Conservation (phyloP, 257 asterid species). For the Solanum stenotomum region DNA sequence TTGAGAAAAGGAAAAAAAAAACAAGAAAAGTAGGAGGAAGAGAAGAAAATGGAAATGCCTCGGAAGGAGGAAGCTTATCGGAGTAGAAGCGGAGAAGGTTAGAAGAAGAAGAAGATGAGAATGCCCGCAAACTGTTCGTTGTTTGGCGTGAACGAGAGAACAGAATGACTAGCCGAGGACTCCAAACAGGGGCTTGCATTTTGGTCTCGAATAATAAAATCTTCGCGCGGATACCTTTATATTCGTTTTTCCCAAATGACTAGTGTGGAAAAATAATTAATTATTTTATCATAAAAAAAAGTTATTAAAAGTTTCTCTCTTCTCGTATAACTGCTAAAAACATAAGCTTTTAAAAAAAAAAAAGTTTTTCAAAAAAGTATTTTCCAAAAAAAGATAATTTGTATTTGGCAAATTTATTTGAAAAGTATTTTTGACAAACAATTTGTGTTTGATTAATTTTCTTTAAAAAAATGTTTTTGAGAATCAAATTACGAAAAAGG, state of each 20-base stretch:
- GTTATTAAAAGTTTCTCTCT: too few species aligned
- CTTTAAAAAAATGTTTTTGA: too few species aligned
- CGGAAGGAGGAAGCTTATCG: constrained; percentile 47
- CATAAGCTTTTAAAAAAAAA: too few species aligned
- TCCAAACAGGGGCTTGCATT: constrained; percentile 26
- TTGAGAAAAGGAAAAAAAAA: neutral
- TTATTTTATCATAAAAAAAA: too few species aligned
- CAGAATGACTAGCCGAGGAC: constrained; percentile 15
- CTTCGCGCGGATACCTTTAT: neutral
- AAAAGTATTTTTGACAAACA: too few species aligned
- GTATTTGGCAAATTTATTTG: too few species aligned
- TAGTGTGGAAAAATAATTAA: neutral
- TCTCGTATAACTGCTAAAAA: too few species aligned
- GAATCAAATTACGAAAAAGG: too few species aligned
- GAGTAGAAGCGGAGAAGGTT: constrained; percentile 88
- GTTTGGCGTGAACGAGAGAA: constrained; percentile 10
- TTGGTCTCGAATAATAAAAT: neutral
- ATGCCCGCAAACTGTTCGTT: constrained; percentile 24
- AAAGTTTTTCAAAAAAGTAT: too few species aligned
- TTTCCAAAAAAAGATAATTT: too few species aligned
- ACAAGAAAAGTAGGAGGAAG: neutral
- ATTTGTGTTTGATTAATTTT: too few species aligned
- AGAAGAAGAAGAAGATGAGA: constrained; percentile 36
- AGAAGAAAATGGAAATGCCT: constrained; percentile 21
- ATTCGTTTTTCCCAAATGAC: neutral